Conservation (phyloP, 352 stramenopile species). For the Phytophthora foliorum region DNA sequence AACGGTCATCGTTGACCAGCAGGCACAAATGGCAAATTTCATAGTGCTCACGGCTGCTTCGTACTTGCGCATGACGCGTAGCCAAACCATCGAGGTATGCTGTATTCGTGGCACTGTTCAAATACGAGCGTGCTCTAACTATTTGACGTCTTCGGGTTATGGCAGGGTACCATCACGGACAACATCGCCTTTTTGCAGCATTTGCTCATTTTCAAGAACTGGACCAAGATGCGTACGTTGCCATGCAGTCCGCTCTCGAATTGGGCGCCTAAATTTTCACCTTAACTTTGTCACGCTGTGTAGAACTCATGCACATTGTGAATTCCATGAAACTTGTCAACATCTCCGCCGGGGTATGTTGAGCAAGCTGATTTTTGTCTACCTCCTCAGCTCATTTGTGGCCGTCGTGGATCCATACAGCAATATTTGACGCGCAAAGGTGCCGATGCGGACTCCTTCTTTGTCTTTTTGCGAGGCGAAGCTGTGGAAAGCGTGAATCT, state of each 20-base stretch:
- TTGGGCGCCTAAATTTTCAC: background rate
- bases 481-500: constrained; percentile 77
- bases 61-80: constrained; percentile 86
- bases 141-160: constrained; percentile 1
- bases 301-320: constrained; percentile 88
- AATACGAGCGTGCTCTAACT: background rate
- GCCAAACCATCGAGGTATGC: constrained; percentile 72
- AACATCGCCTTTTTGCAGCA: constrained; percentile 88
- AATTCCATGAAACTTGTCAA: constrained; percentile 88
- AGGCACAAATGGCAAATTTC: constrained; percentile 80
- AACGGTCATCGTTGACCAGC: constrained; percentile 79
- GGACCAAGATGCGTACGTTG: constrained; percentile 87
- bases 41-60: constrained; percentile 86
- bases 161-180: constrained; percentile 81
- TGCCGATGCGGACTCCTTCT: constrained; percentile 81
- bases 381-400: constrained; percentile 8
- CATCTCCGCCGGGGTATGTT: constrained; percentile 58
- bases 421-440: constrained; percentile 87
- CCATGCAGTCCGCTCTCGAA: background rate
- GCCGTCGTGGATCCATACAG: constrained; percentile 28
- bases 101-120: background rate
- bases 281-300: background rate
- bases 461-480: constrained; percentile 77
- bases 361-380: background rate
- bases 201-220: constrained; percentile 80